Evolutionary conservation across 139 green algal species (phyloP), one percentile per base, ranked within the genome.

Genomic region (Gonium pectorale): DNA sequence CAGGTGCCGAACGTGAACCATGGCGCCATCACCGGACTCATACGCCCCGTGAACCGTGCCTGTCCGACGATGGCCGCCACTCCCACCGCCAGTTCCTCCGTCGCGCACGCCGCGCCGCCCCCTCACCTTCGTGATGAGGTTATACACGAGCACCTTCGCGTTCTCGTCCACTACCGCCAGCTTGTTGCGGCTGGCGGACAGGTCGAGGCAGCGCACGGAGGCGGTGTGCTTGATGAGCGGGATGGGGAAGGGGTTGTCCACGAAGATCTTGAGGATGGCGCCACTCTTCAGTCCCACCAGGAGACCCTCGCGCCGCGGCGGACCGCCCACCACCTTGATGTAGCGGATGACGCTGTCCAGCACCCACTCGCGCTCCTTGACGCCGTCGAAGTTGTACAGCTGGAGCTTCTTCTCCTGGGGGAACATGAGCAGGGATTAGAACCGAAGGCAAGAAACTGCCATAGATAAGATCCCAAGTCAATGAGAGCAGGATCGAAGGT

Each of bases 81-180:
- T n/a, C n/a, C n/a, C n/a, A n/a, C n/a, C n/a, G n/a, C n/a, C n/a
- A n/a, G n/a, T n/a, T n/a, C n/a, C n/a, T n/a, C n/a, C n/a, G n/a
- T n/a, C n/a, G n/a, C n/a, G n/a, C n/a, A n/a, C n/a, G n/a, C n/a
- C n/a, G n/a, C n/a, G n/a, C 54, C 54, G 6, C 62, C 9, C 62
- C 24, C 72, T 9, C 60, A 85, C 87, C 89, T 95, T 95, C 40
- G 93, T 95, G 56, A 89, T 85, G 70, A 97, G 86, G 88, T 95
- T 91, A 88, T 96, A 97, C 19, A 96, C 92, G 6, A 93, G 79
- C 54, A 97, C 86, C 15, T 72, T 90, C 15, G 86, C 86, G 43
- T 92, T 91, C 68, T 97, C 95, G 85, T 98, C 95, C 85, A 97
- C 92, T 66, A 98, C 86, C 29, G 95, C 95, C 51, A 98, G 88